phyloP scores from a whole-genome alignment of 2,329 filamentous ascomycete genomes.

The Fusarium annulatum region DNA sequence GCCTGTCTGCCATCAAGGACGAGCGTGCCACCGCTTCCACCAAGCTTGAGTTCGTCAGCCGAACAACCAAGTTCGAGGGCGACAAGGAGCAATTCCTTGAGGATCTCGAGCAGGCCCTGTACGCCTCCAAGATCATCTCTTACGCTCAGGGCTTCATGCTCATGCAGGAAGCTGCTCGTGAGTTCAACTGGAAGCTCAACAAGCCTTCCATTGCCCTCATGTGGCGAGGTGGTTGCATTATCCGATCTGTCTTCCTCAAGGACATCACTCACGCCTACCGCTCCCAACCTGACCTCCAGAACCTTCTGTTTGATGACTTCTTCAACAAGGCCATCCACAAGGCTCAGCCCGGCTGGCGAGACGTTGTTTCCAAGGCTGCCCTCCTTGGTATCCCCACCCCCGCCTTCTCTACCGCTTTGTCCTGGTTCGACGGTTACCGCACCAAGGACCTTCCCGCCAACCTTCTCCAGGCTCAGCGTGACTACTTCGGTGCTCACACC shows the following conservation, averaged over 20 bases:
- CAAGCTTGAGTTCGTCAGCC: slow-evolving; percentile 80
- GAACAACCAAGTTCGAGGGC: slow-evolving; percentile 82
- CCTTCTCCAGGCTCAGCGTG: slow-evolving; percentile 97
- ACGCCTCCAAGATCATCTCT: slow-evolving; percentile 99
- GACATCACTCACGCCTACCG: slow-evolving; percentile 99
- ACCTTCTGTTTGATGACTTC: slow-evolving; percentile 98
- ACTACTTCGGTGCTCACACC: slow-evolving; percentile 98
- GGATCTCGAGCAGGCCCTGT: slow-evolving; percentile 98
- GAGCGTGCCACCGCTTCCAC: slow-evolving; percentile 87
- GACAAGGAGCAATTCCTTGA: slow-evolving; percentile 94
- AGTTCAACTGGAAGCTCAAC: slow-evolving; percentile 99
- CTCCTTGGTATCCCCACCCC: slow-evolving; percentile 96
- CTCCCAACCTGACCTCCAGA: slow-evolving; percentile 92
- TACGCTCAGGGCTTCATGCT: slow-evolving; percentile 99
- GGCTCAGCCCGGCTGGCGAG: slow-evolving; percentile 92
- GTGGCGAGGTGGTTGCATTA: slow-evolving; percentile 99
- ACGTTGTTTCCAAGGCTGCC: slow-evolving; percentile 90
- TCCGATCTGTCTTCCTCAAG: slow-evolving; percentile 99
- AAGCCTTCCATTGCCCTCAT: slow-evolving; percentile 99
- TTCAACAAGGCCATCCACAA: slow-evolving; percentile 99
- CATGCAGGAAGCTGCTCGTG: slow-evolving; percentile 97
- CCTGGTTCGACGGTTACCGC: slow-evolving; percentile 99
- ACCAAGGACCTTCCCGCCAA: slow-evolving; percentile 98
- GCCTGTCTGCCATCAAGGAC: slow-evolving; percentile 92
- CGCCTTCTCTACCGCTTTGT: slow-evolving; percentile 95